Percentiles rank a stretch among this genome's conserved stretches.
phyloP scores from a whole-genome alignment of 352 stramenopile genomes.

The Pythium dissotocum region DNA sequence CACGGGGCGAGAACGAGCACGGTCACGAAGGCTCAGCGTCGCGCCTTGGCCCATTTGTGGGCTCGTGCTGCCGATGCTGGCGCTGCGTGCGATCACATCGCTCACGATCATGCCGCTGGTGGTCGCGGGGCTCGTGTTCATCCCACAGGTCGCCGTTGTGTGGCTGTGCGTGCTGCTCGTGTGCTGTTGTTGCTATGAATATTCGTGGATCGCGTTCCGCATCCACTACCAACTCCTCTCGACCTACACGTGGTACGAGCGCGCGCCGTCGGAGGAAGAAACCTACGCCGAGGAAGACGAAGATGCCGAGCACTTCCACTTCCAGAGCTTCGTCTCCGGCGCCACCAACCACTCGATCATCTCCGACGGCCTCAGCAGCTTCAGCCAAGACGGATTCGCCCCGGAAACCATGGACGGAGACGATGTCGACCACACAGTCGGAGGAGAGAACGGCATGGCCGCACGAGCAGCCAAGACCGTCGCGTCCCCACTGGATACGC shows the following conservation, averaged over 20 bases:
- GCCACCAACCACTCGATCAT: slow-evolving; percentile 1
- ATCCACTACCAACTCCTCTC: slow-evolving; percentile 33
- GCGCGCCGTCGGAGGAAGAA: slow-evolving; percentile 18
- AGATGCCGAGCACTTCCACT: slow-evolving; percentile 14
- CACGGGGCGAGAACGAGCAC: slow-evolving; percentile 7
- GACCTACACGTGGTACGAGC: slow-evolving; percentile 30
- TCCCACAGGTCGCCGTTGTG: slow-evolving; percentile 13
- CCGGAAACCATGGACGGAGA: slow-evolving; percentile 7
- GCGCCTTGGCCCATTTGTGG: slow-evolving; percentile 23
- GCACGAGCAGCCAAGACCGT: slow-evolving; percentile 22
- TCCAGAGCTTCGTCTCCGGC: slow-evolving; percentile 27
- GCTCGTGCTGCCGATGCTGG: slow-evolving; percentile 14
- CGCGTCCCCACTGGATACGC: slow-evolving; percentile 22
- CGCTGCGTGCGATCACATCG: slow-evolving; percentile 17
- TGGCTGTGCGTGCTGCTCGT: slow-evolving; percentile 25
- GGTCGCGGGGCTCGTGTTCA: slow-evolving; percentile 20
- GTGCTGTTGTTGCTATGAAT: slow-evolving; percentile 27
- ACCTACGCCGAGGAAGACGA: slow-evolving; percentile 11
- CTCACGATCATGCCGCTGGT: slow-evolving; percentile 20
- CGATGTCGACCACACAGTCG: slow-evolving; percentile 23
- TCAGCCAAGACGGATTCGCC: slow-evolving; percentile 2
- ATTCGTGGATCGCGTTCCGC: slow-evolving; percentile 33
- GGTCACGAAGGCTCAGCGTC: slow-evolving; percentile 16
- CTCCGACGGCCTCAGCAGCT: slow-evolving; percentile 4
- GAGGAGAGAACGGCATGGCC: slow-evolving; percentile 19